Evolutionary conservation across 805 yeast genomes (phyloP).

Genomic region (Wickerhamiella cacticola): DNA sequence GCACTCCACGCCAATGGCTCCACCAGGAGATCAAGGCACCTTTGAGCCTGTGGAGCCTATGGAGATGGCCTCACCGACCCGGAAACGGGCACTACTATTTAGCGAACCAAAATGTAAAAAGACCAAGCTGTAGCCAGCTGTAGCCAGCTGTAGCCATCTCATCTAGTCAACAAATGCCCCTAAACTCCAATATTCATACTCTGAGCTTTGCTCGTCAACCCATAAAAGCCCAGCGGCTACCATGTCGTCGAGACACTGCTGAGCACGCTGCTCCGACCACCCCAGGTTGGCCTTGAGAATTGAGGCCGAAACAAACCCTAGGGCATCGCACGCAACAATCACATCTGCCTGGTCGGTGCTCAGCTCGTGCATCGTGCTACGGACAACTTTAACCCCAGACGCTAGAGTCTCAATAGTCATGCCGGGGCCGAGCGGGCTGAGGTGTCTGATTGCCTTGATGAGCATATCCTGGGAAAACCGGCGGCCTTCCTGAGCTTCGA

Average conservation of each 20-base stretch:
- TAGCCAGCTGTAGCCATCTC: too few relatives aligned
- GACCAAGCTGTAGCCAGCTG: too few relatives aligned
- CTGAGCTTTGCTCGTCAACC: constrained; percentile 46
- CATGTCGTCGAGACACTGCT: constrained; percentile 61
- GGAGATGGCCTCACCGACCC: background rate
- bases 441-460: constrained; percentile 39
- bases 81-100: background rate
- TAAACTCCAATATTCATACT: constrained; percentile 29
- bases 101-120: background rate
- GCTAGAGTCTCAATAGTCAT: constrained; percentile 50
- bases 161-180: background rate
- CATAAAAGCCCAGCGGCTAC: constrained; percentile 72
- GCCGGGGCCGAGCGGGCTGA: constrained; percentile 57
- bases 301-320: constrained; percentile 60
- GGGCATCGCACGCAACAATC: constrained; percentile 59
- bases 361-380: constrained; percentile 51
- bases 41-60: background rate
- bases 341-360: constrained; percentile 58
- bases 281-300: constrained; percentile 59
- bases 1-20: background rate
- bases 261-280: constrained; percentile 58
- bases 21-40: background rate
- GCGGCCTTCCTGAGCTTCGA: constrained; percentile 19
- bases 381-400: constrained; percentile 40
- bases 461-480: constrained; percentile 39